Evolutionary conservation across 208 protist species (phyloP).

Genomic region (Kentomonas sorsogonicus): DNA sequence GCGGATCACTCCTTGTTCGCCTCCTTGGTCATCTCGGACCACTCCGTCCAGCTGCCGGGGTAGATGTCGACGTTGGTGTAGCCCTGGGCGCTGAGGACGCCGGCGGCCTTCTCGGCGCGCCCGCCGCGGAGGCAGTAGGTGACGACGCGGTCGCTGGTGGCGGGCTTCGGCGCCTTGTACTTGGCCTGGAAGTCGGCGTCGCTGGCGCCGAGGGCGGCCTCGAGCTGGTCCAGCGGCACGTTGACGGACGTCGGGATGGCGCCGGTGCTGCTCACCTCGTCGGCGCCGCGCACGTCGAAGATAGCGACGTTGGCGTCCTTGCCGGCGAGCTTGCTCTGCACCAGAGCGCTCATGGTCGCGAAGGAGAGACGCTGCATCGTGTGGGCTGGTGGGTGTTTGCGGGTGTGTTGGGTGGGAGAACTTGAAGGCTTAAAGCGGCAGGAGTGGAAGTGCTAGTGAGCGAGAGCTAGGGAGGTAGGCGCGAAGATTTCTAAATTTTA

Average conservation of each 20-base stretch:
- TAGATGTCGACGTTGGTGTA: constrained; percentile 63
- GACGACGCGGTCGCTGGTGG: constrained; percentile 40
- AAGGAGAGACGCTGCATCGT: constrained; percentile 51
- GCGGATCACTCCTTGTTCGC: background rate
- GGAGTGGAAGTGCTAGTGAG: no score
- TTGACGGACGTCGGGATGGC: constrained; percentile 52
- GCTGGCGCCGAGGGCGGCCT: constrained; percentile 30
- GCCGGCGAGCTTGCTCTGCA: constrained; percentile 34
- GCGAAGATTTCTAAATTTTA: no score
- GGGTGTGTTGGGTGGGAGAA: background rate
- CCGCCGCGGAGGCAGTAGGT: constrained; percentile 58
- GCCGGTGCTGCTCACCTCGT: constrained; percentile 41
- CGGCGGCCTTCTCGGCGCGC: constrained; percentile 45
- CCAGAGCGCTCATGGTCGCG: constrained; percentile 48
- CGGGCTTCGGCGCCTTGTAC: constrained; percentile 37
- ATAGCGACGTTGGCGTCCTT: constrained; percentile 31
- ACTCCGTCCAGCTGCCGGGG: constrained; percentile 73
- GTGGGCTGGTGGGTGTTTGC: background rate
- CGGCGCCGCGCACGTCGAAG: constrained; percentile 51
- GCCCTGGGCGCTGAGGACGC: constrained; percentile 23
- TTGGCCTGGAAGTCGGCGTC: constrained; percentile 34
- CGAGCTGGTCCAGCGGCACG: constrained; percentile 57
- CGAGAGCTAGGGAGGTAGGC: no score
- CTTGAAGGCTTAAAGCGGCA: background rate
- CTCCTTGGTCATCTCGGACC: constrained; percentile 36